Evolutionary conservation across 305 asterid genomes (phyloP), one percentile per base, ranked within the genome.

Genomic region (Fraxinus floribunda): DNA sequence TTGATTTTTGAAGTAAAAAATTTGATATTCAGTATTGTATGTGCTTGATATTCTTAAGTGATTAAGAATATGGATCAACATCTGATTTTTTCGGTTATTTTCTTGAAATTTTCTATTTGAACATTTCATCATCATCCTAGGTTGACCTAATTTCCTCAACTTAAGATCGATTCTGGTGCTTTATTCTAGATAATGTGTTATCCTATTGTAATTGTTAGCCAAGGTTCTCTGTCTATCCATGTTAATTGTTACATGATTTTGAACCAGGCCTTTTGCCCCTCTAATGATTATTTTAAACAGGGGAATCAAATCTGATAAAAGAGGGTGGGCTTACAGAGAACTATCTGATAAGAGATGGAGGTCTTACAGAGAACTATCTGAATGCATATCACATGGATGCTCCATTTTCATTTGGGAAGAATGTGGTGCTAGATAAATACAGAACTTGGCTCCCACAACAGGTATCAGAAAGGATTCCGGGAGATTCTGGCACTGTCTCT

Each of bases 311-410:
- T 82, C 75, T 82, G 79, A 71, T 80, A 32, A 78, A 82, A 70
- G 76, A 36, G 29, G 79, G 77, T 75, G 68, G 72, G 39, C 55
- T 41, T 81, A 52, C 78, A 26, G 86, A 85, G 80, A 55, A 55
- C 24, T n/a, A 55, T 55, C 24, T 55, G 64, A 6, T 55, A 1
- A 55, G 5, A 55, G 64, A 55, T 55, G 64, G 64, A 55, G 64
- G 24, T 18, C 66, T 55, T 55, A 55, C 66, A n/a, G 66, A 55
- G 24, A 82, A 36, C 85, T 83, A 83, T 78, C 85, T 73, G 75
- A 82, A 60, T 74, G 72, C 77, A 82, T 81, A 74, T 85, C 82
- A 62, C 86, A 84, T 64, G 70, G 79, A 73, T 52, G 75, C 80
- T 87, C 76, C 80, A 74, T 77, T 85, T 46, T 76, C 79, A 66